Base-by-base conservation (phyloP, 352 stramenopile species). In the Globisporangium spiculum region DNA sequence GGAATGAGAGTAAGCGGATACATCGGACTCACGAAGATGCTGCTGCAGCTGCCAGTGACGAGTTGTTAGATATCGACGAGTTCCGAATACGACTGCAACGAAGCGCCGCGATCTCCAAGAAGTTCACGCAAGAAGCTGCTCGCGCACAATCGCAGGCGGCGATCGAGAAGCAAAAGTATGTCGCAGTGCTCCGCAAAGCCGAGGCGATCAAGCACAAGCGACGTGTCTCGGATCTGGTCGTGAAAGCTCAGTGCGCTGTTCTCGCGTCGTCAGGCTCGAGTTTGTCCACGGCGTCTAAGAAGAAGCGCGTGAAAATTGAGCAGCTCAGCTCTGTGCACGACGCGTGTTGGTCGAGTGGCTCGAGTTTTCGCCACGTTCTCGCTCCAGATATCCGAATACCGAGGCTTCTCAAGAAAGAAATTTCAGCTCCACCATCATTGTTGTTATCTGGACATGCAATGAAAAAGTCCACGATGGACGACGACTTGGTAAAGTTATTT, bases 81-180 rank as follows among this genome's bases (percentile, higher is more conserved):
- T 91, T 90, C 55, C 81, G 81, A 79, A 93, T 90, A 91, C 80
- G 76, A 73, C 52, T 93, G 68, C 72, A 69, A 46, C 83, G 77
- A 6, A 88, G 77, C 22, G 72, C 80, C n/a, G 78, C 75, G 30
- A 72, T 90, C 36, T 76, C 78, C 0, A 72, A 74, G 6, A 72
- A 63, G 20, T 65, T 91, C 18, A 71, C 81, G 44, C 71, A 76
- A 1, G 68, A 88, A 56, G 72, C 79, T 0, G 73, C 69, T 2
- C 75, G 67, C 22, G 76, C 80, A 4, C 75, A 74, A 12, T 69
- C 57, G 8, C 72, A 72, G 27, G 63, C 88, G 72, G 41, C 64
- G 8, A 50, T 78, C 27, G 80, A 91, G 48, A 81, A 82, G 52
- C 63, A 77, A n/a, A 83, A 77, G 30, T 90, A 84, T 64, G 34